Base-by-base conservation (phyloP, 2,329 filamentous ascomycete genomes). In the Mycosphaerelloides madeirae region DNA sequence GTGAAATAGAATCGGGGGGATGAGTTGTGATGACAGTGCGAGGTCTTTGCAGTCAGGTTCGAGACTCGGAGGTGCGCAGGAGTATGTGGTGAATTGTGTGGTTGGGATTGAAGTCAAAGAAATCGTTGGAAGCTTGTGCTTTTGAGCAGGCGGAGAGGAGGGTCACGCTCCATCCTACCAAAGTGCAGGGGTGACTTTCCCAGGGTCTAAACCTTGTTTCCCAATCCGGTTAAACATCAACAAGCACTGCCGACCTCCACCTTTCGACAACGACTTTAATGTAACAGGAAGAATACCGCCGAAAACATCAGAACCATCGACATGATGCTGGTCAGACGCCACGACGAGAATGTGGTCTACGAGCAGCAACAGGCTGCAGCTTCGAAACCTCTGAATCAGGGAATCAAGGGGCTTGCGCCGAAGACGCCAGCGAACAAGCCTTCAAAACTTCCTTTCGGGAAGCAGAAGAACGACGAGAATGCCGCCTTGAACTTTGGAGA, bases 281-380 rank as follows among this genome's bases (percentile, higher is more conserved):
- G 33, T 19, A 12, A 25, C 15, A 3, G 11, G 16, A 3, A 16
- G 15, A 6, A 19, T 12, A 15, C 12, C n/a, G 16, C 16, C 33
- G 33, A 35, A 8, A 35, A 19, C 6, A 6, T 11, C 18, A 9
- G 7, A 11, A 18, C 14, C 6, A 36, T 43, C 15, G 50, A 40
- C 41, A 46, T 29, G 19, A 95, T 90, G 87, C 75, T 88, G 63
- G 85, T 86, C 49, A 67, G 64, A 22, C 79, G 82, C 58, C 86
- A 95, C 67, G 88, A 95, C 70, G 90, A 96, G 68, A 96, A 96
- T 68, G 70, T 87, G 65, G 79, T 87, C 59, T 82, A 87, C 64
- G 78, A 76, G 54, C 85, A 85, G 64, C 87, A 89, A 63, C 77
- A 81, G 48, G 78, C 75, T 38, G 81, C 82, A 18, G 79, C 81